Percentiles rank a stretch among this genome's conserved stretches.
These are phyloP conservation scores for Elsinoe fawcettii DNA, from an alignment of 2,329 filamentous ascomycete species.

Conservation along the genomic window DNA sequence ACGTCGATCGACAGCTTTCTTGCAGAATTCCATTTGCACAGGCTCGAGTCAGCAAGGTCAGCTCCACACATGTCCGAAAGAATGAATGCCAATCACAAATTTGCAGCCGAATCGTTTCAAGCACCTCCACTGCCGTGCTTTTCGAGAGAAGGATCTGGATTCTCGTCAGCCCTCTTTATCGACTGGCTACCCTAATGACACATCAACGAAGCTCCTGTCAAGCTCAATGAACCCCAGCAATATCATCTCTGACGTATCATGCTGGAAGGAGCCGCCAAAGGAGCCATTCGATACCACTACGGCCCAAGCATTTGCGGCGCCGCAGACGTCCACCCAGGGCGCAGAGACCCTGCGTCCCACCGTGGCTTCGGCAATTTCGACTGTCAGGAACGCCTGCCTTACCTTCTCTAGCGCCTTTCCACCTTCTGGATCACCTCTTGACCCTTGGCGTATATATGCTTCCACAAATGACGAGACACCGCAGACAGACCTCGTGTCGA, in stretches of 20 bases:
- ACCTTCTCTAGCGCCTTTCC: neutral
- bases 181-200: slow-evolving; percentile 1
- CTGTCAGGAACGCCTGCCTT: slow-evolving; percentile 9
- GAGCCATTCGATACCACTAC: neutral
- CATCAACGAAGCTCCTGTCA: neutral
- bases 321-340: neutral
- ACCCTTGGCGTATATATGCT: neutral
- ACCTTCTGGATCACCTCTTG: neutral
- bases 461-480: slow-evolving; percentile 6
- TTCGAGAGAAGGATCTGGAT: neutral
- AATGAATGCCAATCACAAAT: neutral
- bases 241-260: neutral
- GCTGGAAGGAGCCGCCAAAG: neutral
- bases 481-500: neutral
- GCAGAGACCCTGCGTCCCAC: slow-evolving; percentile 4
- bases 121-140: neutral
- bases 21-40: neutral
- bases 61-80: neutral
- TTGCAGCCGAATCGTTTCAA: neutral
- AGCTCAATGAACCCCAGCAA: neutral
- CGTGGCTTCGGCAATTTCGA: slow-evolving; percentile 11
- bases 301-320: neutral
- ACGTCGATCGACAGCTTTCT: neutral
- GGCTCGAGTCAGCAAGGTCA: neutral
- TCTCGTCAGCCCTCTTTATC: neutral